phyloP scores from a whole-genome alignment of 2,329 filamentous ascomycete genomes.

The Fonsecaea monophora region DNA sequence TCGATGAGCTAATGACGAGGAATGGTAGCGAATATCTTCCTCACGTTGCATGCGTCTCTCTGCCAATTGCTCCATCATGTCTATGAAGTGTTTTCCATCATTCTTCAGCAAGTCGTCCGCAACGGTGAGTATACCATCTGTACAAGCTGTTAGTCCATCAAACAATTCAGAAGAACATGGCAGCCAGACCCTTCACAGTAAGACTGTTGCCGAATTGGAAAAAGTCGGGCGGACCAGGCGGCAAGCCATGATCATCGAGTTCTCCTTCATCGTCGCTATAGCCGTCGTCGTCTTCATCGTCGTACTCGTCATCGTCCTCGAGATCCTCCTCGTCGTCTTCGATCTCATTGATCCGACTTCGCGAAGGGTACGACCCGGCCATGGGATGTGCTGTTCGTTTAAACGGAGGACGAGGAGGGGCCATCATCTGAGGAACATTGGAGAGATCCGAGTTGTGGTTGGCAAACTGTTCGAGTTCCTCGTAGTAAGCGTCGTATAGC shows the following conservation, averaged over 20 bases:
- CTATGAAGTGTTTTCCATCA: conserved; percentile 98
- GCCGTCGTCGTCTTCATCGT: conserved; percentile 73
- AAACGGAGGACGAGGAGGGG: conserved; percentile 64
- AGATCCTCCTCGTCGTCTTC: conserved; percentile 62
- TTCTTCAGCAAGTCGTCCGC: conserved; percentile 98
- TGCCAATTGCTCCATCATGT: conserved; percentile 99
- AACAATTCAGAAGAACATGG: conserved; percentile 12
- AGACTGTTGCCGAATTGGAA: conserved; percentile 98
- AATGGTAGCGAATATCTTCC: conserved; percentile 79
- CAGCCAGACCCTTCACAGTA: conserved; percentile 77
- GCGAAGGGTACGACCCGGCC: conserved; percentile 60
- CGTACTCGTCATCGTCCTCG: conserved; percentile 58
- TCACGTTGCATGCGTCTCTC: conserved; percentile 97
- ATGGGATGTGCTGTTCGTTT: conserved; percentile 48
- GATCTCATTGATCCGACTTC: conserved; percentile 69
- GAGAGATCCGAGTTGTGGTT: conserved; percentile 73
- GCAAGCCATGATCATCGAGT: conserved; percentile 65
- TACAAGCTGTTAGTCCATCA: conserved; percentile 39
- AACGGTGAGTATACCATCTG: conserved; percentile 94
- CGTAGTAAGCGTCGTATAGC: conserved; percentile 97
- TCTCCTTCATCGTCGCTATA: conserved; percentile 71
- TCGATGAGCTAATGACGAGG: conserved; percentile 64
- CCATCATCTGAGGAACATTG: conserved; percentile 71
- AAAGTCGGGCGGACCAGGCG: conserved; percentile 79
- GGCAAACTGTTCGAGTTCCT: conserved; percentile 96